Percentiles rank a stretch among this genome's conserved stretches.
Conservation (phyloP, 2,329 filamentous ascomycete genomes). For the Akanthomyces lecanii region DNA sequence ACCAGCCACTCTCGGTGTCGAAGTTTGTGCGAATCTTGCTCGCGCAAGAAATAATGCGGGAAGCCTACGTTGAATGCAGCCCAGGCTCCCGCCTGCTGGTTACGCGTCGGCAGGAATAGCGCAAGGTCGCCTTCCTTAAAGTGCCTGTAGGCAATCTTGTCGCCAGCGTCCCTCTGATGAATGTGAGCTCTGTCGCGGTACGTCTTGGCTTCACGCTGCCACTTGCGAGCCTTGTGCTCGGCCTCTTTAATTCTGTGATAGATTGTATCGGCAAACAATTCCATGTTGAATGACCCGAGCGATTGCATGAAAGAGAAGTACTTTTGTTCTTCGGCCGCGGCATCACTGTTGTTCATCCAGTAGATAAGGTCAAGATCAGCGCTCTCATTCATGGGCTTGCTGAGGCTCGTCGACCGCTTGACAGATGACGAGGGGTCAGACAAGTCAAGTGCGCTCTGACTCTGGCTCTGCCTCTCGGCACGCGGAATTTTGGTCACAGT, state of each 20-base stretch:
- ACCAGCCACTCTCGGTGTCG: conserved; percentile 91
- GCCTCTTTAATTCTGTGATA: conserved; percentile 89
- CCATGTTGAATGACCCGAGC: conserved; percentile 75
- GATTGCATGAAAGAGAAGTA: conserved; percentile 72
- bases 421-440: conserved; percentile 52
- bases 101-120: conserved; percentile 87
- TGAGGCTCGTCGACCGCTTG: conserved; percentile 50
- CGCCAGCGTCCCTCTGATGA: conserved; percentile 78
- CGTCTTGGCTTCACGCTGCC: conserved; percentile 79
- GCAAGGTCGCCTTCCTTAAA: conserved; percentile 97
- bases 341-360: conserved; percentile 71
- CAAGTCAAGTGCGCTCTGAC: conserved; percentile 55
- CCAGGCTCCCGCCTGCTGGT: conserved; percentile 93
- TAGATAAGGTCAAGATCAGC: conserved; percentile 70
- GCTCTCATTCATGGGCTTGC: conserved; percentile 55
- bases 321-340: conserved; percentile 63
- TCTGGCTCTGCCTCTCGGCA: conserved; percentile 52
- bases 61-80: conserved; percentile 97
- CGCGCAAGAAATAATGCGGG: conserved; percentile 92
- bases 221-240: conserved; percentile 88
- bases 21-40: conserved; percentile 84
- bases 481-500: conserved; percentile 67
- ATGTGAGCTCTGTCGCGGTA: conserved; percentile 84
- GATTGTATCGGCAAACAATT: conserved; percentile 78
- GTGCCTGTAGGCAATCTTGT: conserved; percentile 92